phyloP scores from a whole-genome alignment of 2,329 filamentous ascomycete genomes.

The Cercospora sesami region DNA sequence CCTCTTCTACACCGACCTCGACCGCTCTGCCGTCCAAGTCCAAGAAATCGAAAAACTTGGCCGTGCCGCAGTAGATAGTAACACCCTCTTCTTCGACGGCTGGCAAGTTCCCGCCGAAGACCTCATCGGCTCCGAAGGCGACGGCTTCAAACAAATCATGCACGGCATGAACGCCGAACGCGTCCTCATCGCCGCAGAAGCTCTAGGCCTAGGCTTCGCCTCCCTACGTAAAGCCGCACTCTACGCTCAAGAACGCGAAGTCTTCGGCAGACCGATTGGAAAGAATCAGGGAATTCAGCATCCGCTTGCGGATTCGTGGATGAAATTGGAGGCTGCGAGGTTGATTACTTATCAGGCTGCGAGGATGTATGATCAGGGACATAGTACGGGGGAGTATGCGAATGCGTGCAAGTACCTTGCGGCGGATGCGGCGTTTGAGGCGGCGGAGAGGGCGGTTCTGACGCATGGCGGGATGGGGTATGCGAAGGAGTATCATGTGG shows the following conservation, averaged over 20 bases:
- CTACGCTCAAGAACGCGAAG: constrained; percentile 66
- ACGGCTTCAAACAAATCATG: constrained; percentile 57
- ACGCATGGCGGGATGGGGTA: constrained; percentile 66
- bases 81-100: constrained; percentile 48
- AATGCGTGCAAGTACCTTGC: constrained; percentile 70
- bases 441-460: constrained; percentile 62
- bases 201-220: constrained; percentile 49
- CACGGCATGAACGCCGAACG: constrained; percentile 80
- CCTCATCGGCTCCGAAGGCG: constrained; percentile 46
- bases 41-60: constrained; percentile 52
- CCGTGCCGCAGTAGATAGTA: constrained; percentile 48
- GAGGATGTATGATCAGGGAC: constrained; percentile 58
- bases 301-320: constrained; percentile 65
- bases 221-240: constrained; percentile 54
- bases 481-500: constrained; percentile 61
- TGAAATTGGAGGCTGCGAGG: constrained; percentile 65
- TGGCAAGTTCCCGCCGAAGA: constrained; percentile 46
- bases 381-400: constrained; percentile 55
- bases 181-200: constrained; percentile 64
- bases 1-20: constrained; percentile 49
- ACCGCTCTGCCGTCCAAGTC: constrained; percentile 41
- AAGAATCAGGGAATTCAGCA: constrained; percentile 67
- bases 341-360: constrained; percentile 66
- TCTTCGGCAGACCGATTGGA: constrained; percentile 66
- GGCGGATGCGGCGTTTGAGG: constrained; percentile 63